These are phyloP conservation scores for Rhodocollybia butyracea DNA, from an alignment of 768 basidiomycete species.

Conservation along the genomic window DNA sequence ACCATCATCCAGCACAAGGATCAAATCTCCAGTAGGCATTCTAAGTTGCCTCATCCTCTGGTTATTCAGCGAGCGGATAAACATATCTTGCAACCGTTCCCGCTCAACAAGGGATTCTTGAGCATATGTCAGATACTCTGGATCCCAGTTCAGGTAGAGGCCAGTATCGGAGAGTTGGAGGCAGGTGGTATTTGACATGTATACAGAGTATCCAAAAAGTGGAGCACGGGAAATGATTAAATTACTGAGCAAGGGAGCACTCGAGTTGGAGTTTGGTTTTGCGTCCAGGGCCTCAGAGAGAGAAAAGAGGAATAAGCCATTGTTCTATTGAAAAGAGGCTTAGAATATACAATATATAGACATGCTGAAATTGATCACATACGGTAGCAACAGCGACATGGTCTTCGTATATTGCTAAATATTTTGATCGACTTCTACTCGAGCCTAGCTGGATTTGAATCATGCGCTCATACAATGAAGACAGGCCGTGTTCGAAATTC, in stretches of 20 bases:
- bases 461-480: slow-evolving; percentile 27
- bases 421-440: slow-evolving; percentile 34
- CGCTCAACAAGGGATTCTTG: neutral
- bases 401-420: slow-evolving; percentile 46
- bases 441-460: slow-evolving; percentile 41
- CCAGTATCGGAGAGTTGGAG: slow-evolving; percentile 55
- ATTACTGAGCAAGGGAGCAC: no score
- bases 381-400: slow-evolving; percentile 49
- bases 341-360: no score
- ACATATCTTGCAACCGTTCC: neutral
- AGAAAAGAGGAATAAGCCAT: slow-evolving; percentile 22
- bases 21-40: slow-evolving; percentile 4
- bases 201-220: slow-evolving; percentile 25
- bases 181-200: slow-evolving; percentile 38
- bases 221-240: slow-evolving; percentile 23
- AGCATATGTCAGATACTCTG: neutral
- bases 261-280: slow-evolving; percentile 16
- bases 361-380: slow-evolving; percentile 14
- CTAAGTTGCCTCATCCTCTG: neutral
- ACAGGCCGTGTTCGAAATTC: slow-evolving; percentile 33
- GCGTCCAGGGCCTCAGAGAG: slow-evolving; percentile 11
- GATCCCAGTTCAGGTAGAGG: slow-evolving; percentile 46
- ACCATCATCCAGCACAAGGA: neutral
- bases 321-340: slow-evolving; percentile 23
- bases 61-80: neutral